phyloP scores from a whole-genome alignment of 129 eudicot species.

The Scalesia atractyloides region DNA sequence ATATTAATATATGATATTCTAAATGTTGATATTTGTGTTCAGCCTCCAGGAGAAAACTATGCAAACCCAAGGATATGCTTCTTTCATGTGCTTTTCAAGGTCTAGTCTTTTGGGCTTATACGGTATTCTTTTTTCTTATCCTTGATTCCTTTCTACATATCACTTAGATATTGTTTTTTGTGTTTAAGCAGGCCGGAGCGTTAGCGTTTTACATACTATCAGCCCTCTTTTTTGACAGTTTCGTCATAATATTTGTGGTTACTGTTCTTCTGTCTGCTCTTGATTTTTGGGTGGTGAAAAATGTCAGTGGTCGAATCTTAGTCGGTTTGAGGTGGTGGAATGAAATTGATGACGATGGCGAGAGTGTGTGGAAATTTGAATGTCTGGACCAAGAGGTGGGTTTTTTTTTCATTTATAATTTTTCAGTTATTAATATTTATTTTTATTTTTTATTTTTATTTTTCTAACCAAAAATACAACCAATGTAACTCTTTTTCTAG shows the following conservation, averaged over 20 bases:
- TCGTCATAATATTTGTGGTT: conserved; percentile 92
- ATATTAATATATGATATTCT: background rate
- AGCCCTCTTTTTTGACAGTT: conserved; percentile 75
- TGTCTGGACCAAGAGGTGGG: conserved; percentile 97
- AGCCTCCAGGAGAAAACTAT: conserved; percentile 81
- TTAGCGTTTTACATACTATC: conserved; percentile 96
- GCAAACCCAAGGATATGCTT: conserved; percentile 92
- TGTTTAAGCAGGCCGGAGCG: conserved; percentile 72
- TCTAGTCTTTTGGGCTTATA: conserved; percentile 28
- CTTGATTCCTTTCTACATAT: background rate
- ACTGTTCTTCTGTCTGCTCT: conserved; percentile 94
- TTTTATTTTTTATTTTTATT: background rate
- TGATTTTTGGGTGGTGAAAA: conserved; percentile 99
- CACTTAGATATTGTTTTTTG: background rate
- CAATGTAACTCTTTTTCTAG: background rate
- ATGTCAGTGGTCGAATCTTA: conserved; percentile 96
- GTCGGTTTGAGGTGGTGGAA: conserved; percentile 99
- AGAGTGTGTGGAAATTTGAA: conserved; percentile 96
- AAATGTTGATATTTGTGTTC: conserved; percentile 33
- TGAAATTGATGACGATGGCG: conserved; percentile 94
- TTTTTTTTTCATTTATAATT: background rate
- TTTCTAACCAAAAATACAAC: background rate
- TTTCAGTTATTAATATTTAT: too few relatives aligned
- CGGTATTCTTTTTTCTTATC: background rate
- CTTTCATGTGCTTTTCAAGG: conserved; percentile 98